phyloP scores from a whole-genome alignment of 192 early-diverging fungal genomes.

The Spizellomyces sp. region DNA sequence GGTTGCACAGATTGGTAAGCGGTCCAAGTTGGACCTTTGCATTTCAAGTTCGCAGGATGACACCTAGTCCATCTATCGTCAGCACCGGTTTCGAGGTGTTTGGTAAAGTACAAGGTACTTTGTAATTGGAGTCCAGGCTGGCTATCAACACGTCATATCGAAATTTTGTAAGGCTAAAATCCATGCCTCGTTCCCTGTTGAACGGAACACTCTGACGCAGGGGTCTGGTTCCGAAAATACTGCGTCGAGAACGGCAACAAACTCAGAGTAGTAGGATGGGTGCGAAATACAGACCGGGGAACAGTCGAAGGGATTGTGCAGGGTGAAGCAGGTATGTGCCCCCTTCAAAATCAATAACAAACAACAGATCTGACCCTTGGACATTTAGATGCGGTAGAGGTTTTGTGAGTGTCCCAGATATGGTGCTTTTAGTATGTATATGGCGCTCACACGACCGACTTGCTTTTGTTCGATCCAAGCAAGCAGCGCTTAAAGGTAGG shows the following conservation, averaged over 20 bases:
- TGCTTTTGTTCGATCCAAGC: background rate
- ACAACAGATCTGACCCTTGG: background rate
- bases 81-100: conserved; percentile 28
- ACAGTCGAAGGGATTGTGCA: conserved; percentile 37
- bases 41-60: no score
- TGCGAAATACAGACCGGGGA: conserved; percentile 27
- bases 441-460: background rate
- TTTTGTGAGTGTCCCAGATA: background rate
- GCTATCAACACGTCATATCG: no score
- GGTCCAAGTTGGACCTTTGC: no score
- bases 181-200: background rate
- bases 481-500: no score
- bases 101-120: conserved; percentile 43
- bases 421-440: background rate
- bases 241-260: conserved; percentile 12
- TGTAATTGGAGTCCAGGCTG: no score
- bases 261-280: conserved; percentile 31
- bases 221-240: conserved; percentile 41
- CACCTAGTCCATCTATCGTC: no score
- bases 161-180: no score
- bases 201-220: conserved; percentile 4
- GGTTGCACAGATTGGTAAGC: no score
- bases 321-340: conserved; percentile 5
- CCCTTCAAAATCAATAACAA: background rate
- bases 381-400: background rate